A percentile compares a stretch with the other conserved stretches of the same genome.
Conservation (phyloP, 371 early-diverging fungal genomes). For the Neoconidiobolus thromboides region DNA sequence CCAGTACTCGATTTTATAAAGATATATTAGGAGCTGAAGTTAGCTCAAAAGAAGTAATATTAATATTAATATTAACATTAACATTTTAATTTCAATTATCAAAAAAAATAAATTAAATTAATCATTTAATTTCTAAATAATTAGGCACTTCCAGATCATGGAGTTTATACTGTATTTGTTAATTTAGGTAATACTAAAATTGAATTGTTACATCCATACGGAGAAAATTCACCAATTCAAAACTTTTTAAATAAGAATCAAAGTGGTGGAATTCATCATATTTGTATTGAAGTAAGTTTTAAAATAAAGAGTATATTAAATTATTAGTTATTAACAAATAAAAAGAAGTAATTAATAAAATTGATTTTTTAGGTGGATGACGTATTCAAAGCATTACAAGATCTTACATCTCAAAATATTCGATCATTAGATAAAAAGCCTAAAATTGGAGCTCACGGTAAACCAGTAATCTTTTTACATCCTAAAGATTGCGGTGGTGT, state of each 20-base stretch:
- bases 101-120: not conserved
- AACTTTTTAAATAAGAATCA: conserved; percentile 55
- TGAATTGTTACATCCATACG: conserved; percentile 51
- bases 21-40: conserved; percentile 44
- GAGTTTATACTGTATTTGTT: conserved; percentile 64
- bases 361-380: conserved; percentile 53
- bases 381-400: conserved; percentile 29
- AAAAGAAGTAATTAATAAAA: conserved; percentile 26
- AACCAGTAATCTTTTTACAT: conserved; percentile 59
- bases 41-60: conserved; percentile 28
- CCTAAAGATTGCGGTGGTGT: conserved; percentile 70
- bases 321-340: not conserved
- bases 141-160: conserved; percentile 53
- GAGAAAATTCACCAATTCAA: conserved; percentile 47
- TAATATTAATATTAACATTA: not conserved
- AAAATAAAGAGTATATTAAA: not conserved
- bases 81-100: too few relatives aligned
- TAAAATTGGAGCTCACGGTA: conserved; percentile 65
- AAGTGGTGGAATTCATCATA: conserved; percentile 59
- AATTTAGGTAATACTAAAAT: conserved; percentile 63
- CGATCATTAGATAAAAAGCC: conserved; percentile 40
- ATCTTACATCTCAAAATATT: conserved; percentile 32
- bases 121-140: not conserved
- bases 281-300: conserved; percentile 38
- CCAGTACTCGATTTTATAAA: conserved; percentile 39